Conservation (phyloP, 345 rosid species). For the Populus nigra region DNA sequence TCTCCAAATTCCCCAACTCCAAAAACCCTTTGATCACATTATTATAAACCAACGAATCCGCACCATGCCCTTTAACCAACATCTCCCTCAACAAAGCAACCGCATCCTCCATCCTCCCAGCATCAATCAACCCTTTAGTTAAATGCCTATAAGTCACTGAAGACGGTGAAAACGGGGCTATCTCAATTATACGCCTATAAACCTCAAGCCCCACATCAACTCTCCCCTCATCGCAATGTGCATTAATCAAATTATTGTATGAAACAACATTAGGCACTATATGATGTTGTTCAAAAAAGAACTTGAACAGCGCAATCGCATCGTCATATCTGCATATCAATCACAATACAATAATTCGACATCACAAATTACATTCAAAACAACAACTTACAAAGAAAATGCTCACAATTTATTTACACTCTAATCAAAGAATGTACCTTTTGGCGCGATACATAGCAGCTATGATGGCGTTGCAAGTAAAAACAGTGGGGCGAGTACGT, state of each 20-base stretch:
- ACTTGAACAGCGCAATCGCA: slow-evolving; percentile 70
- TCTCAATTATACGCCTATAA: slow-evolving; percentile 63
- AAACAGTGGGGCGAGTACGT: slow-evolving; percentile 78
- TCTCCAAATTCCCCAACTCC: slow-evolving; percentile 67
- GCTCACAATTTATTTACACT: not conserved
- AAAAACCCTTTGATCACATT: slow-evolving; percentile 74
- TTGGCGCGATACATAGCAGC: slow-evolving; percentile 92
- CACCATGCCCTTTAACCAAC: slow-evolving; percentile 90
- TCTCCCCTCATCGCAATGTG: slow-evolving; percentile 79
- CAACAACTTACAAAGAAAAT: not conserved
- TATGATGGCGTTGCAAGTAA: slow-evolving; percentile 93
- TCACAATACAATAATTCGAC: not conserved
- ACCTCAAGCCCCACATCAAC: slow-evolving; percentile 68
- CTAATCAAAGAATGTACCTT: slow-evolving; percentile 33
- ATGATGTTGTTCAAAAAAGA: slow-evolving; percentile 71
- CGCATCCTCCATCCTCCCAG: slow-evolving; percentile 71
- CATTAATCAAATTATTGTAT: slow-evolving; percentile 81
- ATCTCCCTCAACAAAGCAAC: slow-evolving; percentile 79
- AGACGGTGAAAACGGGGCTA: slow-evolving; percentile 79
- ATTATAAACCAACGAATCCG: slow-evolving; percentile 81
- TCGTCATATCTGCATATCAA: slow-evolving; percentile 35
- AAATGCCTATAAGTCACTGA: slow-evolving; percentile 86
- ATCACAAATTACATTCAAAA: not conserved
- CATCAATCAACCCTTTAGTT: slow-evolving; percentile 82
- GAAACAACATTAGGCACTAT: slow-evolving; percentile 92